Base-by-base conservation (phyloP, 2,329 filamentous ascomycete genomes). In the Catunica adiposa region DNA sequence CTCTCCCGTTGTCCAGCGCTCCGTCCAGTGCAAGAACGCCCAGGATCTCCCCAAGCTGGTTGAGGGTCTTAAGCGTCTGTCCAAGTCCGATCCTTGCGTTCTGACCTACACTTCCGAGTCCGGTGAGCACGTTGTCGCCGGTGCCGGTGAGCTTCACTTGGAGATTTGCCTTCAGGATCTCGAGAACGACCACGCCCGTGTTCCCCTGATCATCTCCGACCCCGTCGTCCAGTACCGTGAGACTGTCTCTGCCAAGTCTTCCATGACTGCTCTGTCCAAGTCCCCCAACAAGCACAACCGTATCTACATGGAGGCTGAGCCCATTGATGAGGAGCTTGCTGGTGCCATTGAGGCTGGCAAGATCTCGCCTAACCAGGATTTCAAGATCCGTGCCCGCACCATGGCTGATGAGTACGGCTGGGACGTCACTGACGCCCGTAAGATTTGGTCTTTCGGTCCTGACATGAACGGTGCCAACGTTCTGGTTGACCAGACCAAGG, bases 221-320 rank as follows among this genome's bases (percentile, higher is more conserved):
- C 92, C 92, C 63, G 92, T 98, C 70, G 92, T 97, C 69, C 82
- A 88, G 71, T 98, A 94, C 84, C 89, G 92, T 82, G 92, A 98
- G 83, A 94, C 90, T 62, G 90, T 98, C 67, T 73, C 73, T 64
- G 78, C 62, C 67, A 82, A 82, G 69, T 97, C 92, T 56, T 87
- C 83, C 80, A 97, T 97, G 68, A 94, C 87, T 68, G 92, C 92
- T 64, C 80, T 98, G 67, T 97, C 92, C 74, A 98, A 98, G 81
- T 98, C 92, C 51, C 92, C 92, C 77, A 98, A 98, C 86, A 98
- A 98, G 88, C 92, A 98, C 86, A 98, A 98, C 82, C 90, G 92
- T 89, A 80, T 98, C 60, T 98, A 97, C 80, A 83, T 98, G 75
- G 81, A 80, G 72, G 92, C 92, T 62, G 76, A 89, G 75, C 92